Conservation (phyloP, 768 basidiomycete species). For the Tulasnella sp. region DNA sequence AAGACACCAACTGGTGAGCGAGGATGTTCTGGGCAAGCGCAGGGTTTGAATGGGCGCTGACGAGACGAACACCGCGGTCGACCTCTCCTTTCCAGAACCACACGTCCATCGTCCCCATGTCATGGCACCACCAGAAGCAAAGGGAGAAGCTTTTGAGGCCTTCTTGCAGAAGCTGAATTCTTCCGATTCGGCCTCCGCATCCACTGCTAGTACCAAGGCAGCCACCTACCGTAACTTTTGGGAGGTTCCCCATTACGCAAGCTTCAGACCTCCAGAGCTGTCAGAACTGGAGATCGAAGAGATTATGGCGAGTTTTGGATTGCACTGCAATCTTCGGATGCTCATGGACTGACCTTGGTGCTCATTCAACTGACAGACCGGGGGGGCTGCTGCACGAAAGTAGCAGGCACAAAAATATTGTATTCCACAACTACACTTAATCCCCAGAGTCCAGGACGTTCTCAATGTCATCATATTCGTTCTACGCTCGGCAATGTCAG, state of each 20-base stretch:
- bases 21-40: slow-evolving; percentile 38
- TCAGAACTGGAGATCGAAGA: slow-evolving; percentile 57
- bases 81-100: slow-evolving; percentile 28
- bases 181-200: slow-evolving; percentile 20
- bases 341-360: slow-evolving; percentile 3
- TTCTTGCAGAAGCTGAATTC: slow-evolving; percentile 35
- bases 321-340: background rate
- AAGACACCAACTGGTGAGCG: slow-evolving; percentile 34
- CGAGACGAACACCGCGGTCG: background rate
- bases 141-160: slow-evolving; percentile 37
- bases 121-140: slow-evolving; percentile 55
- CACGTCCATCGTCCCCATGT: slow-evolving; percentile 51
- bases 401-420: background rate
- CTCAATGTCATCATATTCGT: slow-evolving; percentile 28
- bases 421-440: background rate
- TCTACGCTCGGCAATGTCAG: slow-evolving; percentile 16
- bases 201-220: slow-evolving; percentile 23
- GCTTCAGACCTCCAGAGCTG: slow-evolving; percentile 41
- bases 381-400: slow-evolving; percentile 48
- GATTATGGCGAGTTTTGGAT: slow-evolving; percentile 45
- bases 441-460: background rate
- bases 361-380: slow-evolving; percentile 41
- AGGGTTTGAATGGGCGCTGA: background rate
- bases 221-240: slow-evolving; percentile 32
- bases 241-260: slow-evolving; percentile 61